Base-by-base conservation (phyloP, 345 rosid species). In the Psidium friedrichsthalianum region DNA sequence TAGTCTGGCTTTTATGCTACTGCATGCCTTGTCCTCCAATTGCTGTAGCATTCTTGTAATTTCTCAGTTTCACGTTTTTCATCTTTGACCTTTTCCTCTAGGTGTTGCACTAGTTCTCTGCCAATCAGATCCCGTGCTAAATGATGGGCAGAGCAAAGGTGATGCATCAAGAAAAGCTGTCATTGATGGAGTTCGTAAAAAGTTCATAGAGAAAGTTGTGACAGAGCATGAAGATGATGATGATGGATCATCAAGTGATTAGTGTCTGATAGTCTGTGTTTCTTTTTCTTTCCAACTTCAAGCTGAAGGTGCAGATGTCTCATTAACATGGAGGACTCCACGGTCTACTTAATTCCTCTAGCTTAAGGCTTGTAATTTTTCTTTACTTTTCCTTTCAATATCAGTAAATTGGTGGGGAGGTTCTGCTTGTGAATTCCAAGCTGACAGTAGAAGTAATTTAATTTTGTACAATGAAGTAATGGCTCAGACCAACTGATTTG, bases 81-180 rank as follows among this genome's bases (percentile, higher is more conserved):
- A 40, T 27, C 32, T 40, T 64, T 51, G 12, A 78, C 49, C 27
- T n/a, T 21, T 25, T 21, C 47, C 85, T 85, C 54, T 87, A 97
- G 99, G 99, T 91, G 96, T 97, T 82, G 98, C 99, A 6, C 87
- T 97, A 86, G 93, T 94, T 87, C 94, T 97, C n/a, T 97, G 99
- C 88, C 95, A 95, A 81, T 95, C 98, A 56, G 98, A 95, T 87
- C 96, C 98, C 4, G 98, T 96, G 21, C 95, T 97, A 83, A 94
- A 94, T 84, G 98, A 96, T 87, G 98, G 98, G 44, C 96, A 95
- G 88, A 84, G 93, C 78, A 97, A 98, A 89, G 93, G 92, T 40
- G 95, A 92, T 69, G 83, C 89, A 55, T 95, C 98, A 25, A 92
- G 94, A 88, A 89, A 94, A 87, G 91, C 93, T 86, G 98, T 97